Evolutionary conservation across 1,139 yeast genomes (phyloP), one percentile per base, ranked within the genome.

Genomic region (Debaryomyces nepalensis): DNA sequence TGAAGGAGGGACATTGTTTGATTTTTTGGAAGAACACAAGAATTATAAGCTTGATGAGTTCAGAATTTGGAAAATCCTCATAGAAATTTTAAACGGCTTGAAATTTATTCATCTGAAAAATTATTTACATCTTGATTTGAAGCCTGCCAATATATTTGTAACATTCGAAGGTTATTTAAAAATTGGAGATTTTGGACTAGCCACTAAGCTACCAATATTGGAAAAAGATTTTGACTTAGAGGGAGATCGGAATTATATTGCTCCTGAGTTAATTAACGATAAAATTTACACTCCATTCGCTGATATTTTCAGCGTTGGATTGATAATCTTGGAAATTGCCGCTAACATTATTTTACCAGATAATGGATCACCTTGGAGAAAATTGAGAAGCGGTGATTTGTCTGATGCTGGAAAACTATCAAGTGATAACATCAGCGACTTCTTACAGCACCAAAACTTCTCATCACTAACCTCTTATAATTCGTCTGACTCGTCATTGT

Each of bases 291-390:
- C 90, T 39, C 90, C 87, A 52, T 91, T 93, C 46, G 98, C 99
- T 0, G 99, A 93, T 63, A 83, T 93, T 9, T 93, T 93, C 64
- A 87, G 97, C 23, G 77, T 91, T 36, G 99, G 99, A 0, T 72
- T 95, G 46, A 87, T 93, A 52, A 84, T 93, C 70, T 84, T 93
- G 39, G 99, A 93, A 63, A 87, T 90, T 53, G 99, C 99, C 1
- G 97, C 99, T 2, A 93, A 93, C 63, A 93, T 93, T 39, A 82
- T 91, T 6, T 68, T 95, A 38, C 99, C 99, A 0, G 98, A 93
- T 54, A 91, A 95, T 62, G 99, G 99, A 4, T 79, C 90, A 7
- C 95, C 96, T 26, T 93, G 99, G 99, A 93, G 95, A 52, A 91
- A 91, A 61, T 70, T 93, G 49, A 77, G 99, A 50, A 87, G 96